A percentile compares a stretch with the other conserved stretches of the same genome.
These are phyloP conservation scores for Candida succiphila DNA, from an alignment of 805 yeast species.

Conservation along the genomic window DNA sequence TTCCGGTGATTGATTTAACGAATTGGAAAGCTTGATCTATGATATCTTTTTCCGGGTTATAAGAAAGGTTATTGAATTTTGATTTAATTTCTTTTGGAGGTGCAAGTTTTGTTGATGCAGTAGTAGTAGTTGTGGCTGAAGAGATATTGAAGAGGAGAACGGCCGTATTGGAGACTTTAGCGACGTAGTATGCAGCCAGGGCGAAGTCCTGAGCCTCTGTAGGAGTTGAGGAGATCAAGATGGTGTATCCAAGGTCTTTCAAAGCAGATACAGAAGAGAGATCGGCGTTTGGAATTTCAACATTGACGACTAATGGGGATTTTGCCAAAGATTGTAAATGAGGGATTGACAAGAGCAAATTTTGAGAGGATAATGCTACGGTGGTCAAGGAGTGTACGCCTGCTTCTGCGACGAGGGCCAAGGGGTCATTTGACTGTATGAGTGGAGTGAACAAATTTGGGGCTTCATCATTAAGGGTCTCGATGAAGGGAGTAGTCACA, in stretches of 20 bases:
- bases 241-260: constrained; percentile 56
- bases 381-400: constrained; percentile 15
- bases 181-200: constrained; percentile 47
- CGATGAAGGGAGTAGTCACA: constrained; percentile 24
- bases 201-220: constrained; percentile 45
- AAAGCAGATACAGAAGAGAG: constrained; percentile 61
- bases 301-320: constrained; percentile 47
- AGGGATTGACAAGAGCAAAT: constrained; percentile 53
- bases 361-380: constrained; percentile 37
- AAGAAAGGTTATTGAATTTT: constrained; percentile 7
- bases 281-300: constrained; percentile 49
- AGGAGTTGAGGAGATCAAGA: constrained; percentile 56
- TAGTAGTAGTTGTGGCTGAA: constrained; percentile 4
- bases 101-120: constrained; percentile 3
- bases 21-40: constrained; percentile 24
- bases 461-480: constrained; percentile 5
- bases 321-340: constrained; percentile 32
- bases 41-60: constrained; percentile 5
- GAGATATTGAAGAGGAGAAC: constrained; percentile 61
- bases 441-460: constrained; percentile 17
- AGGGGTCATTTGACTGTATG: constrained; percentile 43
- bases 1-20: constrained; percentile 16
- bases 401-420: constrained; percentile 29
- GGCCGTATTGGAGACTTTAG: constrained; percentile 38
- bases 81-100: constrained; percentile 2